Conservation (phyloP, 2,329 filamentous ascomycete species). For the Graphiopsis chlorocephala region DNA sequence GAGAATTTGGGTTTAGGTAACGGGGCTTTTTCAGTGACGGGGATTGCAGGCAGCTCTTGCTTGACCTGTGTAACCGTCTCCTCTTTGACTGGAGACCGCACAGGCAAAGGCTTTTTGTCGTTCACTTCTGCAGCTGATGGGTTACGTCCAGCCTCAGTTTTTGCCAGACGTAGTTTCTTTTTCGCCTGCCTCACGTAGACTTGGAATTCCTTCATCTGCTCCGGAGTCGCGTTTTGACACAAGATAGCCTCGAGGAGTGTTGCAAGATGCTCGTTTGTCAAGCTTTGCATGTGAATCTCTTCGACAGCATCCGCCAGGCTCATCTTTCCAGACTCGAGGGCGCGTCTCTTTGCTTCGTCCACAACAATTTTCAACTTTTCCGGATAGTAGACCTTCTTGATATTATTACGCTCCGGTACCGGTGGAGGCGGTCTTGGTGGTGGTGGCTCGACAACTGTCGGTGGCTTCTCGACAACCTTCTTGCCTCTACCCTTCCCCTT, state of each 20-base stretch:
- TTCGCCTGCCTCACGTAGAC: conserved; percentile 44
- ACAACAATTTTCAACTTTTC: conserved; percentile 35
- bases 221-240: conserved; percentile 37
- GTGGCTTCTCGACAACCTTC: not conserved
- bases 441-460: not conserved
- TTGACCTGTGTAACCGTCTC: not conserved
- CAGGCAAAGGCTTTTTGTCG: conserved; percentile 27
- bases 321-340: conserved; percentile 37
- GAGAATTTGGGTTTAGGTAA: conserved; percentile 29
- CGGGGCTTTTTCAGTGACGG: conserved; percentile 32
- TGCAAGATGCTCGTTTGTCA: conserved; percentile 36
- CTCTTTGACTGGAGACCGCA: conserved; percentile 20
- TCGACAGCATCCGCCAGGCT: conserved; percentile 41
- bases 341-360: conserved; percentile 43
- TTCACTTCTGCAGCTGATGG: conserved; percentile 32
- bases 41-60: conserved; percentile 22
- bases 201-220: conserved; percentile 43
- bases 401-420: not conserved
- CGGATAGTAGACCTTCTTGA: conserved; percentile 19
- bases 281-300: conserved; percentile 43
- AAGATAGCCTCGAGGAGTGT: conserved; percentile 45
- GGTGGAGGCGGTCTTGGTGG: not conserved
- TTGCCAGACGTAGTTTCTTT: conserved; percentile 32
- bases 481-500: conserved; percentile 2
- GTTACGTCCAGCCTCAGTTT: conserved; percentile 12